A percentile compares a stretch with the other conserved stretches of the same genome.
Evolutionary conservation across 805 yeast species (phyloP).

Genomic region (Saccharomycopsis fermentans): DNA sequence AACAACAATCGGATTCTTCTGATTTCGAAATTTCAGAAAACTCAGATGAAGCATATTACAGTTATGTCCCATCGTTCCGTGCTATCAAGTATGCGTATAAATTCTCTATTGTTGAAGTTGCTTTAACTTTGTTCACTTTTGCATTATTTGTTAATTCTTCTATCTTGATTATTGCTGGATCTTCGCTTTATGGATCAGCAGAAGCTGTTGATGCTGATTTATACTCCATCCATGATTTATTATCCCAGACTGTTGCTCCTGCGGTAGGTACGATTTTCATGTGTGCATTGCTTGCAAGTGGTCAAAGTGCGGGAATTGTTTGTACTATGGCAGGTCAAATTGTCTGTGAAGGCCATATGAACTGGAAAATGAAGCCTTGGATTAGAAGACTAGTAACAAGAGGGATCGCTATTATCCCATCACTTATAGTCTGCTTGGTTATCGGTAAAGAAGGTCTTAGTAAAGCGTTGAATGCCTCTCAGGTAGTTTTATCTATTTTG

Average conservation of each 20-base stretch:
- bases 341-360: constrained; percentile 82
- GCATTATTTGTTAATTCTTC: constrained; percentile 84
- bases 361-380: constrained; percentile 78
- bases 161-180: constrained; percentile 72
- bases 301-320: constrained; percentile 85
- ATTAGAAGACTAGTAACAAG: constrained; percentile 69
- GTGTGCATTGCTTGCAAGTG: constrained; percentile 73
- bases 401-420: constrained; percentile 70
- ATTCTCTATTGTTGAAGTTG: constrained; percentile 63
- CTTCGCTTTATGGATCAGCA: constrained; percentile 59
- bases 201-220: constrained; percentile 75
- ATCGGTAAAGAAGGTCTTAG: constrained; percentile 69
- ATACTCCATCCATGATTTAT: constrained; percentile 60
- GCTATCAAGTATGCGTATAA: constrained; percentile 66
- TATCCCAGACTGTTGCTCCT: constrained; percentile 52
- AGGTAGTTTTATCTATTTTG: constrained; percentile 71
- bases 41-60: constrained; percentile 31
- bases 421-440: constrained; percentile 57
- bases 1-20: neutral
- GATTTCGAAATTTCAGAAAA: constrained; percentile 15
- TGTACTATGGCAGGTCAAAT: constrained; percentile 88
- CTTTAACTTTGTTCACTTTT: constrained; percentile 60
- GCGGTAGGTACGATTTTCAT: constrained; percentile 79
- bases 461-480: constrained; percentile 71
- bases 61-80: constrained; percentile 58